phyloP scores from a whole-genome alignment of 164 flowering plant genomes.

The Aristolochia californica region DNA sequence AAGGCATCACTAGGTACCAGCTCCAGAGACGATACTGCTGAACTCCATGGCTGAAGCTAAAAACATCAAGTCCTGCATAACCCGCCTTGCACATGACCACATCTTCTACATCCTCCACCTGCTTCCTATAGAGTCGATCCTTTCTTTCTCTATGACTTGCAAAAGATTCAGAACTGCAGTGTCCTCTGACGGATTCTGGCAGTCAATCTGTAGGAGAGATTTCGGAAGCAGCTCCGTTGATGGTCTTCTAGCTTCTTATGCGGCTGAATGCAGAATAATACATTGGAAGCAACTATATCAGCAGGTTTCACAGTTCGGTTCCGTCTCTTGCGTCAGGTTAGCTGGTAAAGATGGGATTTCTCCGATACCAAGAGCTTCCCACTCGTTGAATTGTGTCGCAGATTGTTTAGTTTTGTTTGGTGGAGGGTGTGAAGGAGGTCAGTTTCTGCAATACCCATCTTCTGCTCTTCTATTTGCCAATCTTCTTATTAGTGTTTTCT shows the following conservation, averaged over 20 bases:
- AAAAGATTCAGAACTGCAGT: conserved; percentile 42
- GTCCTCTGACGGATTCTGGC: conserved; percentile 64
- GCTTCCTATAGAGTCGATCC: conserved; percentile 61
- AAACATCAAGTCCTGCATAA: conserved; percentile 16
- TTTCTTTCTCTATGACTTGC: conserved; percentile 71
- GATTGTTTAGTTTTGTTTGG: conserved; percentile 82
- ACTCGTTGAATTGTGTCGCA: conserved; percentile 71
- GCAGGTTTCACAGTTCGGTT: conserved; percentile 39
- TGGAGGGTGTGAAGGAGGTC: conserved; percentile 95
- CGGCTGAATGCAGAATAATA: conserved; percentile 5
- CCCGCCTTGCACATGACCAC: conserved; percentile 46
- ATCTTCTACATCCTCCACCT: conserved; percentile 65
- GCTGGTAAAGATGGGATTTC: conserved; percentile 17
- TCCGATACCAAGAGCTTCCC: conserved; percentile 78
- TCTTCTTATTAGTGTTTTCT: neutral
- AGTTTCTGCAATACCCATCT: conserved; percentile 11
- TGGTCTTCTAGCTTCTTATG: conserved; percentile 29
- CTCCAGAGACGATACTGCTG: neutral
- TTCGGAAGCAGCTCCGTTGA: conserved; percentile 54
- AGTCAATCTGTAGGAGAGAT: conserved; percentile 60
- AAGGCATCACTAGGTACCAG: neutral
- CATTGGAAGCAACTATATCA: conserved; percentile 62
- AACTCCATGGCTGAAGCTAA: neutral
- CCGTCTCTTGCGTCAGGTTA: conserved; percentile 41
- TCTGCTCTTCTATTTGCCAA: neutral